phyloP scores from a whole-genome alignment of 768 basidiomycete genomes.

The Rhodotorula graminis region DNA sequence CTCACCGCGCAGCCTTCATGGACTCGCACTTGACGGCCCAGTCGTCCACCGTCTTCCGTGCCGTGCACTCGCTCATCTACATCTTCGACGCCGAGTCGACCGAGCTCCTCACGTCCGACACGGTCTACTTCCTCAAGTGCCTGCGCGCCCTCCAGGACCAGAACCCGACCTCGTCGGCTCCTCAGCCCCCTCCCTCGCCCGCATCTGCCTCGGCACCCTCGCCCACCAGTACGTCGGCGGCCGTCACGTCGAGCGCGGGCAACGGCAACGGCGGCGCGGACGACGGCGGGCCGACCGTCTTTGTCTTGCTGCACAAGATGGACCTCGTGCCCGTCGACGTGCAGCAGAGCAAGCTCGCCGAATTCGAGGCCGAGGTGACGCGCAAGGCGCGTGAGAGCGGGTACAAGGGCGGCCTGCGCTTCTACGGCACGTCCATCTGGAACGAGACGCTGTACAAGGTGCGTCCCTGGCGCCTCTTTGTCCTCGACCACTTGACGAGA shows the following conservation, averaged over 20 bases:
- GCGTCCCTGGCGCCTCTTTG: not conserved
- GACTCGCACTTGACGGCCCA: slow-evolving; percentile 90
- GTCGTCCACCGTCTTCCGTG: slow-evolving; percentile 88
- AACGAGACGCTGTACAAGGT: slow-evolving; percentile 81
- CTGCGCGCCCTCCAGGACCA: slow-evolving; percentile 67
- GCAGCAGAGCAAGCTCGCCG: slow-evolving; percentile 47
- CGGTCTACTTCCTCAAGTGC: slow-evolving; percentile 88
- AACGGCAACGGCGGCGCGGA: not conserved
- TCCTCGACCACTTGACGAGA: too few species aligned
- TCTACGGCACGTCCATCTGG: slow-evolving; percentile 89
- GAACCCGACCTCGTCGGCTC: slow-evolving; percentile 8
- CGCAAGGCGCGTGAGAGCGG: slow-evolving; percentile 58
- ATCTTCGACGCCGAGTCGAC: slow-evolving; percentile 91
- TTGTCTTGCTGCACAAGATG: slow-evolving; percentile 96
- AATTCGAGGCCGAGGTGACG: slow-evolving; percentile 41
- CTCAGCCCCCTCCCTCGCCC: not conserved
- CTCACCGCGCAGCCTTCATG: slow-evolving; percentile 64
- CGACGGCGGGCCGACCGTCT: slow-evolving; percentile 64
- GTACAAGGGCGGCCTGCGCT: slow-evolving; percentile 47
- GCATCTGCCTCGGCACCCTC: not conserved
- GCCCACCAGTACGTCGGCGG: too few species aligned
- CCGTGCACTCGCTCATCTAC: slow-evolving; percentile 96
- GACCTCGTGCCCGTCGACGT: slow-evolving; percentile 60
- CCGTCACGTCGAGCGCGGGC: not conserved
- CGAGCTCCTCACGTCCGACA: slow-evolving; percentile 71